These are phyloP conservation scores for Exophiala alcalophila DNA, from an alignment of 2,329 filamentous ascomycete genomes.

Conservation along the genomic window DNA sequence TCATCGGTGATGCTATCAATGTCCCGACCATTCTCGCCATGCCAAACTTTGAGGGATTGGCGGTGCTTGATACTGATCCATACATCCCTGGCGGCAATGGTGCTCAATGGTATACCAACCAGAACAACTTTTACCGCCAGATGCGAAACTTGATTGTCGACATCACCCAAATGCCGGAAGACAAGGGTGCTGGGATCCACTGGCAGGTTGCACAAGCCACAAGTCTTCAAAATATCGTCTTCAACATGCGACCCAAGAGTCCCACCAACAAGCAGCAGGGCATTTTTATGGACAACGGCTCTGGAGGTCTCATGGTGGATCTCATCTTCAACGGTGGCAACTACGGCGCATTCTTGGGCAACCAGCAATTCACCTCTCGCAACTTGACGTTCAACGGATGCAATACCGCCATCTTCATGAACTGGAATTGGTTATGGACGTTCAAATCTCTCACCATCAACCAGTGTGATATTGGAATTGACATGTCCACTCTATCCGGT, in stretches of 20 bases:
- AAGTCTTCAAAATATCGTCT: slow-evolving; percentile 74
- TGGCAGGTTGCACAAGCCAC: slow-evolving; percentile 86
- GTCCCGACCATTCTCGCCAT: slow-evolving; percentile 73
- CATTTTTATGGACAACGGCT: slow-evolving; percentile 79
- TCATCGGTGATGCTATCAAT: slow-evolving; percentile 74
- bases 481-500: slow-evolving; percentile 63
- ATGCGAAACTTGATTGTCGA: slow-evolving; percentile 81
- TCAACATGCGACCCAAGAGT: slow-evolving; percentile 71
- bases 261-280: slow-evolving; percentile 68
- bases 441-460: slow-evolving; percentile 74
- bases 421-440: slow-evolving; percentile 89
- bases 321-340: slow-evolving; percentile 79
- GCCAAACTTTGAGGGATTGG: slow-evolving; percentile 74
- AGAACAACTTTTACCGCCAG: slow-evolving; percentile 80
- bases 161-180: slow-evolving; percentile 60
- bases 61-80: slow-evolving; percentile 82
- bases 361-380: slow-evolving; percentile 82
- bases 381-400: slow-evolving; percentile 80
- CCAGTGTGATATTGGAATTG: slow-evolving; percentile 70
- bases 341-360: slow-evolving; percentile 75
- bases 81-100: slow-evolving; percentile 61
- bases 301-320: slow-evolving; percentile 79
- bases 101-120: slow-evolving; percentile 74
- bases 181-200: slow-evolving; percentile 67
- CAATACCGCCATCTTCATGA: slow-evolving; percentile 80